A percentile compares a stretch with the other conserved stretches of the same genome.
phyloP scores from a whole-genome alignment of 768 basidiomycete genomes.

The Polyporus arcularius region DNA sequence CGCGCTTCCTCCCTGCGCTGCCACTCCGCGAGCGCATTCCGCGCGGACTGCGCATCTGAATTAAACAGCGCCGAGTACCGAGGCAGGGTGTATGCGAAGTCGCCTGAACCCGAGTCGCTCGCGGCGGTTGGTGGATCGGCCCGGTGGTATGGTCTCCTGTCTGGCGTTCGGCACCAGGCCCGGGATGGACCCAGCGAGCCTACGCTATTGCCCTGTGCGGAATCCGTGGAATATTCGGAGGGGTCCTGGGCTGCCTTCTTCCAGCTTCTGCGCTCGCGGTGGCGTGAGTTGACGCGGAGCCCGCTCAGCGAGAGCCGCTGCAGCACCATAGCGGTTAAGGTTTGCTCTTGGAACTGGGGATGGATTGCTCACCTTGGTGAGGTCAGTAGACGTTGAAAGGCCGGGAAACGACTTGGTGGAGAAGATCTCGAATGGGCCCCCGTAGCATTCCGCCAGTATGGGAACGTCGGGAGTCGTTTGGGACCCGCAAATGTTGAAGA shows the following conservation, averaged over 20 bases:
- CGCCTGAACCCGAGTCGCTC: no score
- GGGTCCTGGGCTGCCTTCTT: not conserved
- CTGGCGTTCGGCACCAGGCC: no score
- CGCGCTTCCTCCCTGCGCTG: no score
- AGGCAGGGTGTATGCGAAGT: no score
- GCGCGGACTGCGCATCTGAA: no score
- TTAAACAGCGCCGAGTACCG: no score
- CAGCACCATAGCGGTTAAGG: not conserved
- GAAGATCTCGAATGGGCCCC: conserved; percentile 63
- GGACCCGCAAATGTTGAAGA: conserved; percentile 58
- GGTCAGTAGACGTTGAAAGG: conserved; percentile 61
- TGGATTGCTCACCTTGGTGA: conserved; percentile 55
- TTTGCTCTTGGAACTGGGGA: not conserved
- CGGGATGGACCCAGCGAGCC: no score
- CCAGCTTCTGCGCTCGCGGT: conserved; percentile 55
- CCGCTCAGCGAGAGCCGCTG: conserved; percentile 58
- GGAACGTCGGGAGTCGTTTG: conserved; percentile 37
- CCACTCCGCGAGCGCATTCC: no score
- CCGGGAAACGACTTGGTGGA: conserved; percentile 76
- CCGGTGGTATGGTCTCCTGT: no score
- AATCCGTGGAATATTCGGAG: no score
- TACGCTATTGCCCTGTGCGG: no score
- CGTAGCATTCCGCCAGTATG: conserved; percentile 66
- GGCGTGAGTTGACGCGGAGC: conserved; percentile 59
- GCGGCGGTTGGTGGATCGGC: no score